Base-by-base conservation (phyloP, 2,329 filamentous ascomycete genomes). In the Ceratocystis colombiana region DNA sequence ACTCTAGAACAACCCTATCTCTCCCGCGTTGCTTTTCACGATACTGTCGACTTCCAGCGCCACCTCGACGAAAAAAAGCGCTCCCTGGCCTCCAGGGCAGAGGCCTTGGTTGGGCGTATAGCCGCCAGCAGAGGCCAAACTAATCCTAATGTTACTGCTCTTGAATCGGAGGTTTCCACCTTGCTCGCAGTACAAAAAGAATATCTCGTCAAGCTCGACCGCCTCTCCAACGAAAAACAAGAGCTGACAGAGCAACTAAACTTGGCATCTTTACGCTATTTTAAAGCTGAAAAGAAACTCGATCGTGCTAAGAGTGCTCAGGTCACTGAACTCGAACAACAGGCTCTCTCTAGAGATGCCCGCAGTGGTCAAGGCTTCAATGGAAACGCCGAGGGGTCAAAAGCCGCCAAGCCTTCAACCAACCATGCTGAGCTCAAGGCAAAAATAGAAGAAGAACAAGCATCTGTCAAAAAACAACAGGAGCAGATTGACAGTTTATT, bases 231-330 rank as follows among this genome's bases (percentile, higher is more conserved):
- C 5, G 91, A 96, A 72, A 95, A 94, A 72, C 88, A 95, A 65
- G 86, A 89, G 71, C 80, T 96, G 2, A 90, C 90, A 61, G 89
- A 94, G 72, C 88, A 93, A 69, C 80, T 97, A 22, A 93, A 97
- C 73, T 87, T 85, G 44, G 94, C 93, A 17, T 96, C 91, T 4
- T 80, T 96, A 68, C 85, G 94, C 70, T 97, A 96, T 73, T 90
- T 97, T 79, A 89, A 95, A 71, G 94, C 94, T 0, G 94, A 99
- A 75, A 95, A 96, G 78, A 94, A 91, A 74, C 80, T 97, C 64
- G 94, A 99, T 74, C 85, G 94, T 55, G 84, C 88, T 28, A 93
- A 90, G 75, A 99, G 94, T 73, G 79, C 86, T 17, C 91, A 96
- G 67, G 91, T 96, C 1, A 89, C 92, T 69, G 96, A 96, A 74